phyloP scores from a whole-genome alignment of 2,329 filamentous ascomycete species.

The Balansia obtecta region DNA sequence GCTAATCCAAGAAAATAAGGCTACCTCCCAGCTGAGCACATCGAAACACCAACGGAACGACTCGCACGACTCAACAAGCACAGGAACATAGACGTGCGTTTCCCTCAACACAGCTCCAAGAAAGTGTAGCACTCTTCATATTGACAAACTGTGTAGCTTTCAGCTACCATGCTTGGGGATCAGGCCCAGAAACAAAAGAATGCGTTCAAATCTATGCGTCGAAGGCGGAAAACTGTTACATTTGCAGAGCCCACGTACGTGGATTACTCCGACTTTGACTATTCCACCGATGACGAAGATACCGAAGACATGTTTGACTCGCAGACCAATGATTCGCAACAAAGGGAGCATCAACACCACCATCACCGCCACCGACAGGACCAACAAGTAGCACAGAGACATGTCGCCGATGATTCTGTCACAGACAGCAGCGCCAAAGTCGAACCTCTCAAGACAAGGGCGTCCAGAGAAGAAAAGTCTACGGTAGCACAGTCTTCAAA shows the following conservation, averaged over 20 bases:
- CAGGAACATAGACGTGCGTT: conserved; percentile 84
- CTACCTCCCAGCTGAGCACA: conserved; percentile 93
- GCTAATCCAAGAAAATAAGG: conserved; percentile 37
- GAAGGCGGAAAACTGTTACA: conserved; percentile 75
- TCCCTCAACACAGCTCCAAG: background rate
- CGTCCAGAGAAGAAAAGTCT: conserved; percentile 26
- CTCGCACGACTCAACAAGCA: conserved; percentile 93
- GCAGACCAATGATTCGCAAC: conserved; percentile 19
- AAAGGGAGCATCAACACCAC: conserved; percentile 17
- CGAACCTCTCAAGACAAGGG: conserved; percentile 39
- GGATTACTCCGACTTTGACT: conserved; percentile 78
- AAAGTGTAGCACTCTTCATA: conserved; percentile 6
- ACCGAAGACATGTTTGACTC: conserved; percentile 32
- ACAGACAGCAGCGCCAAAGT: conserved; percentile 43
- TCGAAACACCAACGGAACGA: conserved; percentile 93
- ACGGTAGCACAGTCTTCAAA: conserved; percentile 22
- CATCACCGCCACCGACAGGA: conserved; percentile 13
- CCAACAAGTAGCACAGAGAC: conserved; percentile 13
- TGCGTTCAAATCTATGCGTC: conserved; percentile 70
- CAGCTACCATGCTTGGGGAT: conserved; percentile 50
- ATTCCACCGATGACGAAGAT: conserved; percentile 62
- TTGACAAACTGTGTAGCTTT: conserved; percentile 31
- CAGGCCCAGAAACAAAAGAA: conserved; percentile 68
- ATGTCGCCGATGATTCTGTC: conserved; percentile 16
- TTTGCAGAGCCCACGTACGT: conserved; percentile 80